Base-by-base conservation (phyloP, 2,329 filamentous ascomycete genomes). In the Fusarium musae region DNA sequence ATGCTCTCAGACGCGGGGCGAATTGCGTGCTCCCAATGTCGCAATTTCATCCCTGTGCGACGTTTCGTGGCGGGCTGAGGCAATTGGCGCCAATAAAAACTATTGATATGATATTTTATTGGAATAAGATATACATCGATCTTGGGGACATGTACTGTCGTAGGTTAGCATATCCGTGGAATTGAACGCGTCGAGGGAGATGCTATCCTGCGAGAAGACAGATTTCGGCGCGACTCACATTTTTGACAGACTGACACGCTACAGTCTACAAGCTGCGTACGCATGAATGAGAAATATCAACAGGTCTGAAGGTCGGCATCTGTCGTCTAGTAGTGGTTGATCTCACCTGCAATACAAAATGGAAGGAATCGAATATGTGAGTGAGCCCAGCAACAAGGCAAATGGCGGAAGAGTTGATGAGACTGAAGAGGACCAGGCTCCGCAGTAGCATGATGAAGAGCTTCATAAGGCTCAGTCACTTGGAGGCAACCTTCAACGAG, bases 291-390 rank as follows among this genome's bases (percentile, higher is more conserved):
- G 11, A 34, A 12, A 5, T 34, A 15, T 2, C 0, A 9, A 2
- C 3, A 4, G 8, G 8, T 4, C 0, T 15, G 6, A 3, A 10
- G 4, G 19, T 23, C 3, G 4, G 30, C 0, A 1, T 0, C 1
- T 19, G 16, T 23, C 16, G 2, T 19, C 30, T 15, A 5, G 9
- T 4, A 36, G 9, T 23, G 16, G 5, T 34, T 34, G 21, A 50
- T 50, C 7, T 50, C 4, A 15, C 0, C 8, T 15, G 3, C 19
- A n/a, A 4, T 9, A 10, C 5, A 10, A 5, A 15, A 10, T 19
- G 16, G n/a, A 19, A 15, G n/a, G 19, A 12, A 23, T 6, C 9
- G 12, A 26, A 23, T 6, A 10, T 23, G 30, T 34, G n/a, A 36
- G 44, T 15, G 19, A 49, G n/a, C 15, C 15, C 0, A 4, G 9